These are phyloP conservation scores for Suillus decipiens DNA, from an alignment of 768 basidiomycete species.

Conservation along the genomic window DNA sequence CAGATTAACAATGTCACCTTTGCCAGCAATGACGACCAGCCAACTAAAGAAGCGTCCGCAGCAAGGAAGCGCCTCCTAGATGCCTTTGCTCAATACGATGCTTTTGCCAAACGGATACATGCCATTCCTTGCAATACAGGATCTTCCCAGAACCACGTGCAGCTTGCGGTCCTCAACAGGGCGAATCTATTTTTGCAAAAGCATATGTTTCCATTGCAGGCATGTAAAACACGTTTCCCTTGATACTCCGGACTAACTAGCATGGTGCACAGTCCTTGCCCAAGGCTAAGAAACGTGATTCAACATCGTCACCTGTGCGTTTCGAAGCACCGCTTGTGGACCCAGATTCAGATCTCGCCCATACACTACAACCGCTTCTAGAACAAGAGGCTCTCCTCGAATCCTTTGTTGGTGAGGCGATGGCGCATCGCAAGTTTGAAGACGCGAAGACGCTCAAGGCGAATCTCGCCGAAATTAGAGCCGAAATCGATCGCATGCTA, in stretches of 20 bases:
- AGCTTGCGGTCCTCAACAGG: constrained; percentile 74
- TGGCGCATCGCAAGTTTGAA: constrained; percentile 90
- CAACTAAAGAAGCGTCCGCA: constrained; percentile 65
- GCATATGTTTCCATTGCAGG: constrained; percentile 70
- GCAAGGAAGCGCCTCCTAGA: constrained; percentile 83
- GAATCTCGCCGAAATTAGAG: constrained; percentile 80
- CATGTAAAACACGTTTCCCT: constrained; percentile 6
- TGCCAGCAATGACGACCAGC: constrained; percentile 46
- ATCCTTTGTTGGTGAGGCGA: constrained; percentile 88
- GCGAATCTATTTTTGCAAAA: constrained; percentile 84
- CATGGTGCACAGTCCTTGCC: constrained; percentile 43
- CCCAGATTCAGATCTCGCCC: constrained; percentile 69
- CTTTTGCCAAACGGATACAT: constrained; percentile 82
- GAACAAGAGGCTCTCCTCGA: constrained; percentile 95
- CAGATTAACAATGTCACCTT: background rate
- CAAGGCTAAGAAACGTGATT: constrained; percentile 42
- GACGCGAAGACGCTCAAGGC: constrained; percentile 84
- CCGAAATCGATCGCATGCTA: constrained; percentile 76
- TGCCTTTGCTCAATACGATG: constrained; percentile 87
- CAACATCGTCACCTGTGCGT: constrained; percentile 16
- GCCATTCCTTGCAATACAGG: constrained; percentile 64
- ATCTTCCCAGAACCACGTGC: constrained; percentile 81
- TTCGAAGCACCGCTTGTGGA: constrained; percentile 43
- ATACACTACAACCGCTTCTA: constrained; percentile 79
- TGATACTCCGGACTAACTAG: background rate